Evolutionary conservation across 495 filamentous ascomycete species (phyloP).

Genomic region (Cetradonia linearis): DNA sequence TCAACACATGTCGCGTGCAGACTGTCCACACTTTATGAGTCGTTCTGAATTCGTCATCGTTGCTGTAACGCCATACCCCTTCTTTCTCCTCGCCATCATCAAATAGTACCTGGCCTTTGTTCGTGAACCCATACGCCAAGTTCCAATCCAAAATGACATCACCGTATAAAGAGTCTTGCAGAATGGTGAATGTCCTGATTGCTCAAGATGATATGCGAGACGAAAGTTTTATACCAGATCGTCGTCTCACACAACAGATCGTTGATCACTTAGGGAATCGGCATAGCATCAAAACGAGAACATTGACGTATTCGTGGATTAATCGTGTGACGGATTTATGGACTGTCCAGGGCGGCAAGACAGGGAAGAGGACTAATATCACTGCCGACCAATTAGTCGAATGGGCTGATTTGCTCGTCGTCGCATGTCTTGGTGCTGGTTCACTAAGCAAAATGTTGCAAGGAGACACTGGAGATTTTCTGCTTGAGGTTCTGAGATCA

Average conservation of each 20-base stretch:
- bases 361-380: not conserved
- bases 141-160: not conserved
- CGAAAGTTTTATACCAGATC: not conserved
- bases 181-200: conserved; percentile 9
- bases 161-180: not conserved
- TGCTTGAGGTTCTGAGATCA: conserved; percentile 62
- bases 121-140: not conserved
- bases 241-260: not conserved
- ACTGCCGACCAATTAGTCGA: conserved; percentile 29
- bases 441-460: conserved; percentile 73
- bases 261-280: not conserved
- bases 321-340: not conserved
- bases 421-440: conserved; percentile 76
- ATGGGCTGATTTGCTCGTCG: conserved; percentile 78
- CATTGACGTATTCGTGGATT: not conserved
- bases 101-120: not conserved
- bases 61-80: not conserved
- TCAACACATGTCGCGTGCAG: too few relatives aligned
- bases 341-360: not conserved
- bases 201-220: conserved; percentile 8
- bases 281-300: conserved; percentile 5
- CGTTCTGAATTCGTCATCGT: not conserved
- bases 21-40: too few relatives aligned
- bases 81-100: not conserved
- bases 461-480: conserved; percentile 62